Evolutionary conservation across 371 early-diverging fungal genomes (phyloP).

Genomic region (Zopfochytrium polystomum): DNA sequence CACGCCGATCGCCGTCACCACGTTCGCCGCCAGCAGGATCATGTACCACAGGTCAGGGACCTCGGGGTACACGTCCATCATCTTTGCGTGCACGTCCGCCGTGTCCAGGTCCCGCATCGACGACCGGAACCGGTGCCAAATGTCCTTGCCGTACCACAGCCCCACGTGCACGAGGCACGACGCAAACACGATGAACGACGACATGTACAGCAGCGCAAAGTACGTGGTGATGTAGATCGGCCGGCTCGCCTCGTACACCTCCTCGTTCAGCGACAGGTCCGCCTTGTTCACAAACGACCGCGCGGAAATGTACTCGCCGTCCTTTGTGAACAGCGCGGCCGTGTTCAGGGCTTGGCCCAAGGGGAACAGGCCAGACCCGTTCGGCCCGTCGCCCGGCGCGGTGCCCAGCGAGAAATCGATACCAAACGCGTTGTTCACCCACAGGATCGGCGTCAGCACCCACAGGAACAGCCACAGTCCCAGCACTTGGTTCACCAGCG

Average conservation of each 20-base stretch:
- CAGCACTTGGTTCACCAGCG: too few species aligned
- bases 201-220: constrained; percentile 51
- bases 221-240: constrained; percentile 73
- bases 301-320: constrained; percentile 11
- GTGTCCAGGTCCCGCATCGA: too few species aligned
- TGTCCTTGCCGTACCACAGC: constrained; percentile 39
- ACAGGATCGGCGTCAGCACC: constrained; percentile 17
- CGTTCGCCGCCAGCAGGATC: constrained; percentile 55
- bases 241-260: constrained; percentile 58
- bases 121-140: too few species aligned
- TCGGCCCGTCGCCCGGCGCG: constrained; percentile 17
- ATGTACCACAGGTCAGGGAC: constrained; percentile 55
- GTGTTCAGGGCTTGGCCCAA: constrained; percentile 25
- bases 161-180: constrained; percentile 25
- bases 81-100: too few species aligned
- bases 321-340: constrained; percentile 15
- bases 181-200: too few species aligned
- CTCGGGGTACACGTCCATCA: too few species aligned
- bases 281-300: too few species aligned
- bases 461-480: too few species aligned
- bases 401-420: constrained; percentile 16
- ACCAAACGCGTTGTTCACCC: constrained; percentile 16
- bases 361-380: constrained; percentile 20
- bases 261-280: constrained; percentile 14
- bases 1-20: constrained; percentile 60